Conservation (phyloP, 371 early-diverging fungal genomes). For the Lichtheimia hyalospora region DNA sequence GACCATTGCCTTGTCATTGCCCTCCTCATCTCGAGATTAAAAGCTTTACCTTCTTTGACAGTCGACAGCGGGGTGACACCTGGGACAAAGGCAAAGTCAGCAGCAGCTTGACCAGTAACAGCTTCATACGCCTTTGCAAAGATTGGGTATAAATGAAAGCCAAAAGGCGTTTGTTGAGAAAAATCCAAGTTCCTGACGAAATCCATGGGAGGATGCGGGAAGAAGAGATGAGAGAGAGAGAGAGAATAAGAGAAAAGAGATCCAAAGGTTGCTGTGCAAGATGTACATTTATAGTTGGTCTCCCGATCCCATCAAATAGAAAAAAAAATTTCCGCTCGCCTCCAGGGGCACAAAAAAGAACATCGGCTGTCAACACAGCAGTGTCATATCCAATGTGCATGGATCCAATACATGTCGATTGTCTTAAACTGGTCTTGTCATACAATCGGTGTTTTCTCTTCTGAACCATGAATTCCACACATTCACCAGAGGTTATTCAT, state of each 20-base stretch:
- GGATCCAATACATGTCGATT: conserved; percentile 1
- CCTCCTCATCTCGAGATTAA: neutral
- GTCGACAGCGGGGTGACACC: conserved; percentile 32
- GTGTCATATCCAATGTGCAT: neutral
- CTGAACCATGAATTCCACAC: neutral
- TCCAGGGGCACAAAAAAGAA: neutral
- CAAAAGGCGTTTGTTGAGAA: conserved; percentile 25
- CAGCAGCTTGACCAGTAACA: conserved; percentile 19
- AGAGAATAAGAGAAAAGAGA: neutral
- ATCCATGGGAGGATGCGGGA: conserved; percentile 6
- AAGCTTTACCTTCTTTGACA: conserved; percentile 42
- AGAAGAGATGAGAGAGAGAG: neutral
- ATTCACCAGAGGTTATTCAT: neutral
- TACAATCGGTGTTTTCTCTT: neutral
- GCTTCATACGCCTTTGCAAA: conserved; percentile 25
- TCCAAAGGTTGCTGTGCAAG: neutral
- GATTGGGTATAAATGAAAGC: conserved; percentile 19
- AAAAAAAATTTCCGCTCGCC: conserved; percentile 2
- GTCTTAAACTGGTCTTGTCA: neutral
- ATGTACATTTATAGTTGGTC: too few species aligned
- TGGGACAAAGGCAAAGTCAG: conserved; percentile 19
- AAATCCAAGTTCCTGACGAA: conserved; percentile 18
- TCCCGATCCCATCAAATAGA: neutral
- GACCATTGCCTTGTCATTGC: neutral
- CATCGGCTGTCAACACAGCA: neutral